Base-by-base conservation (phyloP, 768 basidiomycete species). In the Clavulina sp. region DNA sequence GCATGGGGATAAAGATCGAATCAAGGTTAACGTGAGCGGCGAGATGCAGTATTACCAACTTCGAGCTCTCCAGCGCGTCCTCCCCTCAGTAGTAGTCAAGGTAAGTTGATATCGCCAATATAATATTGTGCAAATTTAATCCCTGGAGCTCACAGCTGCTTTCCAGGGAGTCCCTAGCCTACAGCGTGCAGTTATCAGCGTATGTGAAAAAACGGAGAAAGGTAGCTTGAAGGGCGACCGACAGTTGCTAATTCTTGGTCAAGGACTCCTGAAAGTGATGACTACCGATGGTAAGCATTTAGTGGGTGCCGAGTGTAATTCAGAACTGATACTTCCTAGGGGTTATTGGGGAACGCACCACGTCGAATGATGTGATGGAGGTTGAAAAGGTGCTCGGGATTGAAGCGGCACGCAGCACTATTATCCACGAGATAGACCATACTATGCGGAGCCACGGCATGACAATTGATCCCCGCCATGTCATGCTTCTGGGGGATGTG, bases 361-460 rank as follows among this genome's bases (percentile, higher is more conserved):
- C 85, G 6, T 91, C 91, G 13, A 99, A 99, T 61, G 92, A 97
- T 66, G 84, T 99, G 62, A 95, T 97, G 59, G 95, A 99, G 64
- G 84, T 88, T 13, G 79, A 84, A 7, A 77, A 85, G 61, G 92
- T 97, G 5, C 75, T 99, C n/a, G 95, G 95, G 32, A 97, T 99
- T 54, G 95, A 99, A 61, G 95, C 95, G 4, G 92, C 95, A 3
- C 76, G 95, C 54, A 70, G 73, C 54, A 93, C 91, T 2, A 95
- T 99, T 66, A 81, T 95, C 66, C 85, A 93, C 61, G 89, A 99
- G 64, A 95, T 97, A 58, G 84, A 93, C 63, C 86, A 87, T 62
- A 97, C 88, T 7, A 99, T 99, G 95, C 76, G 78, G 57, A 83
- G 81, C 51, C 95, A 99, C 69, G 89, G 89, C 60, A 92, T 99